These are phyloP conservation scores for Hippophae rhamnoides DNA, from an alignment of 306 rosid genomes.

Conservation along the genomic window DNA sequence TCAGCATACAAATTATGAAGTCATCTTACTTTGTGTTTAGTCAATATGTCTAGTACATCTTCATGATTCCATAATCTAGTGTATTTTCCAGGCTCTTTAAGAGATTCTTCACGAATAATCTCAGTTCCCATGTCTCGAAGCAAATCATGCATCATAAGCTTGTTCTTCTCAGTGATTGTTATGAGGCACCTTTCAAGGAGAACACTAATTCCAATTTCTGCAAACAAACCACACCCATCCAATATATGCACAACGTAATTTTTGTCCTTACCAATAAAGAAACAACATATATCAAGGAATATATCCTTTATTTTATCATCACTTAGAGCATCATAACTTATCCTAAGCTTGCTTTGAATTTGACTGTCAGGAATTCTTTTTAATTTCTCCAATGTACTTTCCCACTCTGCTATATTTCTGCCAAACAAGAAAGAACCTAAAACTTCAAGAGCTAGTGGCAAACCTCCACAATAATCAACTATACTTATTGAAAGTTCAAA, in stretches of 20 bases:
- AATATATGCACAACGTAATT: conserved; percentile 2
- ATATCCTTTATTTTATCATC: conserved; percentile 9
- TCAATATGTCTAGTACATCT: conserved; percentile 1
- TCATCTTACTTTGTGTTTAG: not conserved
- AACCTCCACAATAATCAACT: not conserved
- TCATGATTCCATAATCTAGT: conserved; percentile 9
- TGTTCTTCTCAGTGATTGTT: not conserved
- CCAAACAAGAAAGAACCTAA: not conserved
- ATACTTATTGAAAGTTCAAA: not conserved
- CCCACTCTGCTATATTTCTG: not conserved
- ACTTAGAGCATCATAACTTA: not conserved
- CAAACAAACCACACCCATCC: conserved; percentile 1
- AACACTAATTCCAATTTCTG: conserved; percentile 1
- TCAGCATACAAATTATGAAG: not conserved
- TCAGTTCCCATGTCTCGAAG: conserved; percentile 12
- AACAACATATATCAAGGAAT: conserved; percentile 16
- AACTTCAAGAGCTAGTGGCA: not conserved
- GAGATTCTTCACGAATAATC: not conserved
- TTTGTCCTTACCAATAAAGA: conserved; percentile 8
- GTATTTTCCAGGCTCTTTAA: conserved; percentile 2
- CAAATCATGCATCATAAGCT: conserved; percentile 20
- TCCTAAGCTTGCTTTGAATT: not conserved
- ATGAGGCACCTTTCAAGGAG: conserved; percentile 7
- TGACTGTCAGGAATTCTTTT: not conserved
- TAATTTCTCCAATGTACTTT: not conserved